Percentiles rank a stretch among this genome's conserved stretches.
Evolutionary conservation across 768 basidiomycete genomes (phyloP).

Genomic region (Suillus clintonianus): DNA sequence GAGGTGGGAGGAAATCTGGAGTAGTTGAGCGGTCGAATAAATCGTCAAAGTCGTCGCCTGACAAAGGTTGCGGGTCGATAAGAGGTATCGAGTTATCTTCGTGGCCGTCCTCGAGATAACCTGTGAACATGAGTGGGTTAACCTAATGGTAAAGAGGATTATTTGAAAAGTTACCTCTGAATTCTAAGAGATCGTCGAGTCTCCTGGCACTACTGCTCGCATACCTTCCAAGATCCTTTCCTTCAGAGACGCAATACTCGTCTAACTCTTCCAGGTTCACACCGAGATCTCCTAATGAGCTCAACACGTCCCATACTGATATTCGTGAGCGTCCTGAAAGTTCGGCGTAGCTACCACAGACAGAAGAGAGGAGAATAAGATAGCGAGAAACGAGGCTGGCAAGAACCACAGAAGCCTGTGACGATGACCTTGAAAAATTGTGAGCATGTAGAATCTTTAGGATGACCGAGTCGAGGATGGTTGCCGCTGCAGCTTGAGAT

Average conservation of each 20-base stretch:
- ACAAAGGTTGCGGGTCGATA: slow-evolving; percentile 35
- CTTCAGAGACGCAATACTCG: slow-evolving; percentile 69
- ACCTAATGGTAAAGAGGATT: neutral
- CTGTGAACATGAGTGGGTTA: slow-evolving; percentile 40
- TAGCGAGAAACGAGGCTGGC: slow-evolving; percentile 80
- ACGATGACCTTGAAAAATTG: slow-evolving; percentile 73
- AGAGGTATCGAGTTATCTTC: slow-evolving; percentile 58
- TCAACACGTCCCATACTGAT: slow-evolving; percentile 58
- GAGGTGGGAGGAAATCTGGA: slow-evolving; percentile 36
- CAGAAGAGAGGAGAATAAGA: slow-evolving; percentile 60
- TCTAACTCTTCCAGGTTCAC: slow-evolving; percentile 67
- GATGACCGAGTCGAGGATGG: slow-evolving; percentile 66
- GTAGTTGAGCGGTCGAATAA: slow-evolving; percentile 32
- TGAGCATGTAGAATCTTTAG: slow-evolving; percentile 77
- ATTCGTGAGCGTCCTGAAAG: slow-evolving; percentile 69
- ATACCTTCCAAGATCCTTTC: slow-evolving; percentile 67
- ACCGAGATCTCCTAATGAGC: slow-evolving; percentile 76
- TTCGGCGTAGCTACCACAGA: slow-evolving; percentile 72
- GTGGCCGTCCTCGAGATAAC: slow-evolving; percentile 61
- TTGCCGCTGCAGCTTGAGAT: slow-evolving; percentile 49
- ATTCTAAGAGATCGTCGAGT: slow-evolving; percentile 72
- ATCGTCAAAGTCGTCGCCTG: neutral
- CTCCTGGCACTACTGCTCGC: slow-evolving; percentile 62
- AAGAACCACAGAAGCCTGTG: slow-evolving; percentile 68
- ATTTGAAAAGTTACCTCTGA: slow-evolving; percentile 56